Conservation (phyloP, 169 alveolate species). For the Babesia bigemina region DNA sequence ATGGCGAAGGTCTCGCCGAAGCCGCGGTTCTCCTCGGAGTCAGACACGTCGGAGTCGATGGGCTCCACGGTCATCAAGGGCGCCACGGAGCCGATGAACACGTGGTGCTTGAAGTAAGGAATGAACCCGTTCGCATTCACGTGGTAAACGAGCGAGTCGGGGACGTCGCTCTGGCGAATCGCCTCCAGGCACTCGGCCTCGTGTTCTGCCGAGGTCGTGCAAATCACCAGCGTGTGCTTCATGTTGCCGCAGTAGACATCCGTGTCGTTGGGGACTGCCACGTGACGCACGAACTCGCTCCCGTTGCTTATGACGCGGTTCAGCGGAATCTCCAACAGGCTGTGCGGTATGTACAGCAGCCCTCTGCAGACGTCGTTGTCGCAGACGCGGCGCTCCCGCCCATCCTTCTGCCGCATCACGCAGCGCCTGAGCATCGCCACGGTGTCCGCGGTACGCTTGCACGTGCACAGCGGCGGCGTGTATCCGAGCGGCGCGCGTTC, state of each 20-base stretch:
- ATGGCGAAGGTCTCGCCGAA: constrained; percentile 53
- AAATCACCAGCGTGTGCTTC: constrained; percentile 73
- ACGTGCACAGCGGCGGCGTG: constrained; percentile 69
- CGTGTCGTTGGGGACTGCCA: constrained; percentile 72
- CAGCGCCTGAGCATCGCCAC: constrained; percentile 11
- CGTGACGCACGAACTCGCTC: constrained; percentile 63
- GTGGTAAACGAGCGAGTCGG: constrained; percentile 62
- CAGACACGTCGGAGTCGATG: constrained; percentile 67
- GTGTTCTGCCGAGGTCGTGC: constrained; percentile 70
- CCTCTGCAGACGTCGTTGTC: constrained; percentile 76
- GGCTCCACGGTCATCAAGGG: constrained; percentile 68
- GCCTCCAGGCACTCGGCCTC: constrained; percentile 71
- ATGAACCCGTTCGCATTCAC: constrained; percentile 64
- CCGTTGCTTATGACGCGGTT: constrained; percentile 72
- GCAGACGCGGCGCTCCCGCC: constrained; percentile 61
- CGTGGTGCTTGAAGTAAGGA: constrained; percentile 72
- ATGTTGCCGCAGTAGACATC: constrained; percentile 78
- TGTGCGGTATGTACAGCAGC: constrained; percentile 73
- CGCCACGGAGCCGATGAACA: neutral
- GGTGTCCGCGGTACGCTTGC: constrained; percentile 50
- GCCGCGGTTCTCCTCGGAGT: constrained; percentile 51
- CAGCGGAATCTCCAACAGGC: constrained; percentile 72
- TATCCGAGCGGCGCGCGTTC: constrained; percentile 64
- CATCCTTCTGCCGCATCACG: neutral
- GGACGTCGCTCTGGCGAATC: constrained; percentile 56